phyloP scores from a whole-genome alignment of 306 rosid genomes.

The Dryas alaskensis region DNA sequence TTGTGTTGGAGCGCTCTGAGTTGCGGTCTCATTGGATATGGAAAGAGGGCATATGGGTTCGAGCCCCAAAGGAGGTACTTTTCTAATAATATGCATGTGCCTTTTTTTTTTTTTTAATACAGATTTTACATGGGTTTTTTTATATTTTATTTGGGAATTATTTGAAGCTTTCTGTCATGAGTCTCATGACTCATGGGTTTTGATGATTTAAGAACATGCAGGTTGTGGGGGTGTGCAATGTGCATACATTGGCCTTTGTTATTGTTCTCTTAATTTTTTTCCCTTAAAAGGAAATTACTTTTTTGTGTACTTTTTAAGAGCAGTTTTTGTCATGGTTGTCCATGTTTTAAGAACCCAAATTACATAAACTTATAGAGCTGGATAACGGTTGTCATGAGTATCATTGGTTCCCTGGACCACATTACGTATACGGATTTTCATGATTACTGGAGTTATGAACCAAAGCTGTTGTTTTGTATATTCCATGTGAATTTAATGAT shows the following conservation, averaged over 20 bases:
- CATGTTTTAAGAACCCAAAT: neutral
- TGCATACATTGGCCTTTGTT: neutral
- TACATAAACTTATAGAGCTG: too few relatives aligned
- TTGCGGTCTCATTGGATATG: conserved; percentile 26
- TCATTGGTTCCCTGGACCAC: neutral
- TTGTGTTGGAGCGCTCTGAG: neutral
- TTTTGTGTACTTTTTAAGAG: neutral
- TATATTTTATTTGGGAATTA: neutral
- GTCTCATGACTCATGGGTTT: neutral
- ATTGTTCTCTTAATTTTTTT: neutral
- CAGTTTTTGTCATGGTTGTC: neutral
- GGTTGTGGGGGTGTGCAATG: neutral
- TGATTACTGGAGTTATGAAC: neutral
- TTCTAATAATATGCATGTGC: neutral
- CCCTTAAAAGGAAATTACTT: neutral
- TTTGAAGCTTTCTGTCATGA: neutral
- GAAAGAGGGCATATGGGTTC: neutral
- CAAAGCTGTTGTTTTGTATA: neutral
- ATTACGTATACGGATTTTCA: neutral
- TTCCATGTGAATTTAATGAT: neutral
- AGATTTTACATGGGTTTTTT: neutral
- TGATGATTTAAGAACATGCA: conserved; percentile 2
- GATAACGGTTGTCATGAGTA: neutral
- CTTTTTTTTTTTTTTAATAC: neutral
- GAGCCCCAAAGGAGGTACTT: conserved; percentile 19